Conservation (phyloP, 176 grass and related monocot genomes). For the Aegilops speltoides region DNA sequence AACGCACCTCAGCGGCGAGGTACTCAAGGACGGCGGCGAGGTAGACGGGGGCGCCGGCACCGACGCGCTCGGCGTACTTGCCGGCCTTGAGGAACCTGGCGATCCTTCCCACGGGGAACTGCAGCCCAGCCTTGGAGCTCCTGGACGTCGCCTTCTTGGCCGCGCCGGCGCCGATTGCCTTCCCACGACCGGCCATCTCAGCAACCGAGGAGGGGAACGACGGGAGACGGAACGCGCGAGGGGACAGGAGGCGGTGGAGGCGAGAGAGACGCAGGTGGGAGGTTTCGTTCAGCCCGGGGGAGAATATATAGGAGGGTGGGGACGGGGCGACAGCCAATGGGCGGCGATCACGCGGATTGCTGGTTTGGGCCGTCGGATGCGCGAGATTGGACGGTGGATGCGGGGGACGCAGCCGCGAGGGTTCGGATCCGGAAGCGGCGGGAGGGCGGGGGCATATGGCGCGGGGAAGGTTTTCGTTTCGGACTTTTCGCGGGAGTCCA, state of each 20-base stretch:
- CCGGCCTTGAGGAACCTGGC: constrained; percentile 91
- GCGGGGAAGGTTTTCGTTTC: no score
- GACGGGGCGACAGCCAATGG: constrained; percentile 37
- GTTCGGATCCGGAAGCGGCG: constrained; percentile 35
- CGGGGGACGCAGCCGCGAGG: neutral
- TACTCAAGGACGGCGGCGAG: constrained; percentile 71
- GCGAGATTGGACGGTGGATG: constrained; percentile 12
- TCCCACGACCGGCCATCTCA: constrained; percentile 75
- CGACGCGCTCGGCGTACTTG: constrained; percentile 77
- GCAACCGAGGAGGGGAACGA: neutral
- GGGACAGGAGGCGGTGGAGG: neutral
- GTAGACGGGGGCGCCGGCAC: constrained; percentile 61
- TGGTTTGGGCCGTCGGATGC: constrained; percentile 4
- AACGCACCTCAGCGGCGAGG: constrained; percentile 58
- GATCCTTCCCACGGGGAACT: constrained; percentile 90
- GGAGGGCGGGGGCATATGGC: no score
- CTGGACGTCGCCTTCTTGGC: constrained; percentile 85
- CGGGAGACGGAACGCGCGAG: neutral
- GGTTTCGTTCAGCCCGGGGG: neutral
- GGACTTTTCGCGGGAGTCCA: no score
- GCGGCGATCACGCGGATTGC: constrained; percentile 59
- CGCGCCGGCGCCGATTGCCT: constrained; percentile 75
- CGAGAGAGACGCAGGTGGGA: no score
- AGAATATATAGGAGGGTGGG: constrained; percentile 34
- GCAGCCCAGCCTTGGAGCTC: constrained; percentile 94